These are phyloP conservation scores for Colletotrichum sp. DNA, from an alignment of 2,329 filamentous ascomycete species.

Conservation along the genomic window DNA sequence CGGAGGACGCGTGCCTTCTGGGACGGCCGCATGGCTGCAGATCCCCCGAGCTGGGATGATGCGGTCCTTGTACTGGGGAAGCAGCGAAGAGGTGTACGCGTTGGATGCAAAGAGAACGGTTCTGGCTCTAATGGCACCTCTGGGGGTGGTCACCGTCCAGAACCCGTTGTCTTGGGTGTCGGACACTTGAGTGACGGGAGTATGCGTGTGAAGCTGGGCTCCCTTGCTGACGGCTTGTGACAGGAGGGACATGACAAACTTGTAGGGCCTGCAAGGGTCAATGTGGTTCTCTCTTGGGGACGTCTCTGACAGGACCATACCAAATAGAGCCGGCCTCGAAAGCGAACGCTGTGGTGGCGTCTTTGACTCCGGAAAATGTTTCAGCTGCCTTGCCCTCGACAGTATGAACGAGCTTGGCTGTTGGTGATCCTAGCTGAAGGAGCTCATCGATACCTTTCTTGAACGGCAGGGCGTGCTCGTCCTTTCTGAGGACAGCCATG, in stretches of 20 bases:
- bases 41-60: conserved; percentile 68
- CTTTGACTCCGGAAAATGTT: conserved; percentile 40
- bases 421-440: neutral
- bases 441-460: conserved; percentile 25
- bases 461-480: conserved; percentile 10
- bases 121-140: conserved; percentile 58
- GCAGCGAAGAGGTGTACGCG: conserved; percentile 66
- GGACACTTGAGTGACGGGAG: conserved; percentile 23
- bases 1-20: conserved; percentile 21
- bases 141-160: conserved; percentile 45
- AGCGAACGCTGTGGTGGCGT: conserved; percentile 35
- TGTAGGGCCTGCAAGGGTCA: conserved; percentile 48
- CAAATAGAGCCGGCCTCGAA: conserved; percentile 43
- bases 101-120: conserved; percentile 71
- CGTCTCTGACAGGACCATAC: conserved; percentile 21
- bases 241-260: conserved; percentile 58
- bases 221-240: conserved; percentile 43
- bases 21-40: conserved; percentile 32
- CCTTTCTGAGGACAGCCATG: conserved; percentile 7
- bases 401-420: conserved; percentile 7
- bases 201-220: conserved; percentile 21
- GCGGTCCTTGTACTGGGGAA: conserved; percentile 62
- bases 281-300: neutral
- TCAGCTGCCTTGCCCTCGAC: conserved; percentile 28
- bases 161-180: conserved; percentile 16